A percentile compares a stretch with the other conserved stretches of the same genome.
Evolutionary conservation across 2,329 filamentous ascomycete genomes (phyloP).

Genomic region (Penicillium occitanis): DNA sequence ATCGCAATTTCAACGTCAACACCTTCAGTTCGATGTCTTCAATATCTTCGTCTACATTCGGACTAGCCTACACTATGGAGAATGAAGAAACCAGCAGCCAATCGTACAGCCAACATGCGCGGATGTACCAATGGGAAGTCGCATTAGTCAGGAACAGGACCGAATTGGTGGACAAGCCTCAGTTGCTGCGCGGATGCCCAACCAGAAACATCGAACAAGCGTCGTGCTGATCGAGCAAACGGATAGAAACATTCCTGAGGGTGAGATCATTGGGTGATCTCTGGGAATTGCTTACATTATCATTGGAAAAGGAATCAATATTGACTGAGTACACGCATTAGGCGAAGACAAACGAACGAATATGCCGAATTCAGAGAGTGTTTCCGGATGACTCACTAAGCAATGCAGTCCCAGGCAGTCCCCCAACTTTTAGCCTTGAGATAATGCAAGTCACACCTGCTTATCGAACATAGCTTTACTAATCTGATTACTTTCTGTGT

Average conservation of each 20-base stretch:
- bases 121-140: slow-evolving; percentile 19
- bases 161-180: slow-evolving; percentile 12
- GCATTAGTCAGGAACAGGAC: slow-evolving; percentile 19
- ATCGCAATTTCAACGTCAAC: background rate
- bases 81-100: background rate
- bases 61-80: background rate
- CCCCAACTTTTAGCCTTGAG: background rate
- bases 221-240: background rate
- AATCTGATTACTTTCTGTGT: background rate
- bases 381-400: background rate
- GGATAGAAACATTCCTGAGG: background rate
- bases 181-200: slow-evolving; percentile 17
- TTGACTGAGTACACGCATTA: background rate
- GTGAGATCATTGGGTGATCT: background rate
- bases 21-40: background rate
- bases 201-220: background rate
- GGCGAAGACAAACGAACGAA: background rate
- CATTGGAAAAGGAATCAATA: background rate
- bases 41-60: background rate
- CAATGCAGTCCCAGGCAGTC: background rate
- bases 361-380: background rate
- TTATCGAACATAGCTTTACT: background rate
- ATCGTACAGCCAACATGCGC: background rate
- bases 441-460: background rate
- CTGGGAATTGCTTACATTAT: background rate